Base-by-base conservation (phyloP, 305 asterid genomes). In the Fraxinus sp. region DNA sequence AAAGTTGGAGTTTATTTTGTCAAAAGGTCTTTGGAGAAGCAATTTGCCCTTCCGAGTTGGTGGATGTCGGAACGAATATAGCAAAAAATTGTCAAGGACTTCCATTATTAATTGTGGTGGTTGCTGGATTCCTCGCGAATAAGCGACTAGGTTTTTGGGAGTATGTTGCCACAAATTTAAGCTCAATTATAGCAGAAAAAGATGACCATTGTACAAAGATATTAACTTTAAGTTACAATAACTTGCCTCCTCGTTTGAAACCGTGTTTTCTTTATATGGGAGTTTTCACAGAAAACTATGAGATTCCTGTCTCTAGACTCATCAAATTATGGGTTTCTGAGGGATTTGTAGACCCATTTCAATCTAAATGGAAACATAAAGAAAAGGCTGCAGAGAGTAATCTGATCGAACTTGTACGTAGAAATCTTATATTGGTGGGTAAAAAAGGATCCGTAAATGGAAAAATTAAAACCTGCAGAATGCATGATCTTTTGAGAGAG, bases 91-190 rank as follows among this genome's bases (percentile, higher is more conserved):
- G 73, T 28, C 9, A 20, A 0, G 79, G 79, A 80, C 75, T 80
- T n/a, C 79, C 83, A 37, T 64, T 80, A 68, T 26, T 43, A 5
- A 71, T 80, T 71, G 1, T 71, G 26, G 82, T 79, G 70, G 39
- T 79, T 36, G 82, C 24, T 79, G 37, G 82, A 79, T 75, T 62
- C 8, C 55, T 79, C 6, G 10, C 39, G n/a, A 37, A 24, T 4
- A 5, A 24, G 18, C 1, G 26, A 36, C 26, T 10, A 10, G 82
- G 36, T 9, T 7, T 18, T 18, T 62, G 82, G 82, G 41, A 20
- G 68, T 7, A 68, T 59, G 75, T 79, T 18, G 37, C 74, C 4
- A 0, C 0, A 4, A 37, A 59, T 62, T 37, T 79, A 36, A 35
- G 62, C 68, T 20, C 16, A 35, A 39, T 36, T 4, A 13, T 32